A percentile compares a stretch with the other conserved stretches of the same genome.
Conservation (phyloP, 2,329 filamentous ascomycete genomes). For the Westerdykella aurantiaca region DNA sequence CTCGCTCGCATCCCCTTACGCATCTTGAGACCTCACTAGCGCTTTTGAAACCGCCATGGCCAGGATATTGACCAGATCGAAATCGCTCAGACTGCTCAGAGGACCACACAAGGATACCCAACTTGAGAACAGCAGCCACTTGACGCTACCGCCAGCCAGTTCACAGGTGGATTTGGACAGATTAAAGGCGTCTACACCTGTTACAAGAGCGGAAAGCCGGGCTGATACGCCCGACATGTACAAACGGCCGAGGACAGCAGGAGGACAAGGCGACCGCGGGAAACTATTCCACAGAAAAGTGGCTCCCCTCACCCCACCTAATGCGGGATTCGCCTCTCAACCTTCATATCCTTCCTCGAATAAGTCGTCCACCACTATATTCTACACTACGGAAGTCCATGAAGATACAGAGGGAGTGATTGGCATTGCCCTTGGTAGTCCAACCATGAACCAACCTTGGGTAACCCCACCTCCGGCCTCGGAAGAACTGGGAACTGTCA, state of each 20-base stretch:
- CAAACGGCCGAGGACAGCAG: slow-evolving; percentile 32
- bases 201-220: slow-evolving; percentile 18
- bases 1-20: slow-evolving; percentile 18
- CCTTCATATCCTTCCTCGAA: slow-evolving; percentile 24
- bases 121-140: slow-evolving; percentile 20
- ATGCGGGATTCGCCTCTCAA: slow-evolving; percentile 17
- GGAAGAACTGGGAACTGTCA: slow-evolving; percentile 13
- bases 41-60: slow-evolving; percentile 36
- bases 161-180: slow-evolving; percentile 25
- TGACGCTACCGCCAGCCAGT: slow-evolving; percentile 19
- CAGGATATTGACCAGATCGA: slow-evolving; percentile 34
- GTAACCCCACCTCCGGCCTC: slow-evolving; percentile 18
- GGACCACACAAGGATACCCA: slow-evolving; percentile 22
- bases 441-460: slow-evolving; percentile 29
- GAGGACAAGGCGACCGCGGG: slow-evolving; percentile 29
- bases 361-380: slow-evolving; percentile 24
- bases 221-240: slow-evolving; percentile 27
- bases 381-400: slow-evolving; percentile 25
- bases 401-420: slow-evolving; percentile 29
- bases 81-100: slow-evolving; percentile 33
- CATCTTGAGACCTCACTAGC: slow-evolving; percentile 29
- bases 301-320: slow-evolving; percentile 14
- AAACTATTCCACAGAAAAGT: slow-evolving; percentile 34
- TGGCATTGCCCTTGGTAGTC: slow-evolving; percentile 38
- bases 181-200: slow-evolving; percentile 27